Conservation (phyloP, 2,329 filamentous ascomycete genomes). For the Penicillium sclerotiorum region DNA sequence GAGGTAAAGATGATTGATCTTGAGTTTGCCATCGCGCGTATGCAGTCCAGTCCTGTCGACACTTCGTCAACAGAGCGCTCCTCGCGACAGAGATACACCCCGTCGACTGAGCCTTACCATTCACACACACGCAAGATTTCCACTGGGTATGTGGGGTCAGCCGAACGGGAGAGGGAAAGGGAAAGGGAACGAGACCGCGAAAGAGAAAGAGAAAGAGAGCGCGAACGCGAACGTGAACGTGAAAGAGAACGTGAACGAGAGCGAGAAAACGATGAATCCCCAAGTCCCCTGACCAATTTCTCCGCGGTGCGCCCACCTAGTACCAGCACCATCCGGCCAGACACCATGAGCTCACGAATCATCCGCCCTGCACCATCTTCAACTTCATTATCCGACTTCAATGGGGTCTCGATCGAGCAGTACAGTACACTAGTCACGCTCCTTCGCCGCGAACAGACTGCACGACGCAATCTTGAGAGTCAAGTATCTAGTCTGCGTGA, state of each 20-base stretch:
- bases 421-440: slow-evolving; percentile 51
- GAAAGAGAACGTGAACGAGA: not conserved
- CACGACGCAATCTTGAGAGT: slow-evolving; percentile 47
- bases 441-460: slow-evolving; percentile 49
- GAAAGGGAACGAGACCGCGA: slow-evolving; percentile 8
- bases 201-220: not conserved
- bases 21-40: slow-evolving; percentile 52
- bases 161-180: slow-evolving; percentile 5
- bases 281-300: slow-evolving; percentile 20
- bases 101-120: slow-evolving; percentile 13
- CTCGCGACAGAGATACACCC: slow-evolving; percentile 18
- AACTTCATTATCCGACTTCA: slow-evolving; percentile 34
- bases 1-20: slow-evolving; percentile 56
- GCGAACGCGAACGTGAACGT: not conserved
- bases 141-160: slow-evolving; percentile 8
- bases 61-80: slow-evolving; percentile 16
- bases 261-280: slow-evolving; percentile 14
- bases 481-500: slow-evolving; percentile 47
- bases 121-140: slow-evolving; percentile 22
- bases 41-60: slow-evolving; percentile 42
- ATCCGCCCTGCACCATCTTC: slow-evolving; percentile 35
- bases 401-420: slow-evolving; percentile 48
- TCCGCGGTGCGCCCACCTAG: slow-evolving; percentile 29
- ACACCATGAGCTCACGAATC: slow-evolving; percentile 28
- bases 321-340: slow-evolving; percentile 37